phyloP scores from a whole-genome alignment of 1,284 basidiomycete genomes.

The Ustilago bromivora region DNA sequence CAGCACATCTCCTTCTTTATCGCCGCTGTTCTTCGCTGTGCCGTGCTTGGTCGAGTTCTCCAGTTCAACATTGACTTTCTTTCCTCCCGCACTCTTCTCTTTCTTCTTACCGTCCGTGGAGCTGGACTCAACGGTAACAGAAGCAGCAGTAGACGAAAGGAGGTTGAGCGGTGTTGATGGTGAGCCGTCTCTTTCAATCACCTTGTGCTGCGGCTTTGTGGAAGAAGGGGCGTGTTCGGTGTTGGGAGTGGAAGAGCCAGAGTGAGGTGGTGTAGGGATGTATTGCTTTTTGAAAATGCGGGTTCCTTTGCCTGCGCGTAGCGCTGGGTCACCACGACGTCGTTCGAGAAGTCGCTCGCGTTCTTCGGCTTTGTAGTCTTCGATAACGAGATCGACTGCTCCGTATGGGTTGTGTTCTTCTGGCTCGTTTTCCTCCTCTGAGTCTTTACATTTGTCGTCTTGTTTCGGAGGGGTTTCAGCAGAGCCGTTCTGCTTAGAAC shows the following conservation, averaged over 20 bases:
- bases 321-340: constrained; percentile 56
- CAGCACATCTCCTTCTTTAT: constrained; percentile 13
- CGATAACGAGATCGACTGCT: constrained; percentile 57
- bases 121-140: constrained; percentile 15
- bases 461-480: not conserved
- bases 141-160: constrained; percentile 24
- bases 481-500: not conserved
- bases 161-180: constrained; percentile 32
- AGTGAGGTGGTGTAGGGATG: constrained; percentile 32
- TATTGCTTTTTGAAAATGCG: constrained; percentile 59
- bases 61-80: constrained; percentile 17
- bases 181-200: constrained; percentile 19
- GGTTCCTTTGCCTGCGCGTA: constrained; percentile 52
- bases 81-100: not conserved
- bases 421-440: not conserved
- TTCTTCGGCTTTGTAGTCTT: constrained; percentile 61
- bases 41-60: constrained; percentile 11
- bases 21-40: not conserved
- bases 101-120: not conserved
- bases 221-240: constrained; percentile 4
- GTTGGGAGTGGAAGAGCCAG: constrained; percentile 19
- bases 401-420: constrained; percentile 42
- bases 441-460: not conserved
- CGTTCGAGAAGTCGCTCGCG: constrained; percentile 55
- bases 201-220: not conserved